phyloP scores from a whole-genome alignment of 805 yeast species.

The Ogataea methanolica region DNA sequence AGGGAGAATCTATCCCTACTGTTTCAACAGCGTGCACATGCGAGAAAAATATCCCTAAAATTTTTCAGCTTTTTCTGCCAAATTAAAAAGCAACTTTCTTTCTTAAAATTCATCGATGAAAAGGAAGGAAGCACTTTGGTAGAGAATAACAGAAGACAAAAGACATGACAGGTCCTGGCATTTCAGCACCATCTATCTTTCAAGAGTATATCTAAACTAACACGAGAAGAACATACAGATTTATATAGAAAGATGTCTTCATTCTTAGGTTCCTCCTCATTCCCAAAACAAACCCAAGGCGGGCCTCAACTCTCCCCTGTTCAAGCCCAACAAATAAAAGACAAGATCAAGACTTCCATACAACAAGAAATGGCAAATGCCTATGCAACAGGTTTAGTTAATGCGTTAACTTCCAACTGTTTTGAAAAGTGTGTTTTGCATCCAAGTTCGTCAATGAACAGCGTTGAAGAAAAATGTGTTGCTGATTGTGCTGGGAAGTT shows the following conservation, averaged over 20 bases:
- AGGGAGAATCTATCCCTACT: too few relatives aligned
- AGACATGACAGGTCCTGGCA: too few relatives aligned
- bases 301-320: conserved; percentile 9
- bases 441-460: conserved; percentile 49
- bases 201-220: not conserved
- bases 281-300: conserved; percentile 4
- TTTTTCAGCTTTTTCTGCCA: too few relatives aligned
- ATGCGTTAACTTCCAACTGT: conserved; percentile 81
- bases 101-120: too few relatives aligned
- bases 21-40: too few relatives aligned
- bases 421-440: conserved; percentile 68
- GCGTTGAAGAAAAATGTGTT: conserved; percentile 62
- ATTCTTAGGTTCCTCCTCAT: conserved; percentile 25
- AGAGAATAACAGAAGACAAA: too few relatives aligned
- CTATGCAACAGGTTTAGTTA: conserved; percentile 83
- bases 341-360: conserved; percentile 64
- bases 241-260: conserved; percentile 22
- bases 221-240: not conserved
- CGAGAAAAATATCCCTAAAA: too few relatives aligned
- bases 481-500: conserved; percentile 79
- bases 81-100: too few relatives aligned
- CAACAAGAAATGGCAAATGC: conserved; percentile 85
- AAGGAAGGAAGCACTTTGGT: too few relatives aligned
- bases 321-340: conserved; percentile 45
- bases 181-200: not conserved